Conservation (phyloP, 192 early-diverging fungal species). For the Funneliformis geosporum region DNA sequence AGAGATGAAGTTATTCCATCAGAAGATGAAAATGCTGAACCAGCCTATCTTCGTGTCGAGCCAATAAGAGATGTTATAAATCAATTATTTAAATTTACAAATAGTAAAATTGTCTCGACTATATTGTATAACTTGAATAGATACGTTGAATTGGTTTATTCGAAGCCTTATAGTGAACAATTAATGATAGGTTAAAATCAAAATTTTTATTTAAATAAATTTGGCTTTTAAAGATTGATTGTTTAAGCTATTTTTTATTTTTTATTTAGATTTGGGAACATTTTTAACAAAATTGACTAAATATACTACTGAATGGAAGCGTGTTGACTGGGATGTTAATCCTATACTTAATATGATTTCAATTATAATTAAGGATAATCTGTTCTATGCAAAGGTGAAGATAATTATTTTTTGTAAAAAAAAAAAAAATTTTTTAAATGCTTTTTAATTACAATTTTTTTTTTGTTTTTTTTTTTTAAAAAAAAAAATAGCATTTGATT, state of each 20-base stretch:
- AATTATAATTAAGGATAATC: slow-evolving; percentile 43
- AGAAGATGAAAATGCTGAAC: slow-evolving; percentile 36
- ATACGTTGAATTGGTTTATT: slow-evolving; percentile 57
- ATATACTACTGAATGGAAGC: slow-evolving; percentile 48
- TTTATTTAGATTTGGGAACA: slow-evolving; percentile 36
- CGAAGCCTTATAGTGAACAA: slow-evolving; percentile 46
- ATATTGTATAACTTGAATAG: slow-evolving; percentile 53
- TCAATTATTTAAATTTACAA: slow-evolving; percentile 35
- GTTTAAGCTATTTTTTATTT: not conserved
- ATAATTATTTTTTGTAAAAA: not conserved
- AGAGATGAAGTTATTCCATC: slow-evolving; percentile 51
- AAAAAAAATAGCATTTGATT: slow-evolving; percentile 36
- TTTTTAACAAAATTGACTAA: slow-evolving; percentile 47
- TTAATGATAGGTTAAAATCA: slow-evolving; percentile 41
- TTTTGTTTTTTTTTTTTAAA: no score
- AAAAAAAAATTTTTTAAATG: not conserved
- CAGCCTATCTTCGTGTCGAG: slow-evolving; percentile 53
- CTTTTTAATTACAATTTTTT: not conserved
- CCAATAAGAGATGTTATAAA: slow-evolving; percentile 61
- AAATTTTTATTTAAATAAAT: not conserved
- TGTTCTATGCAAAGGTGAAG: slow-evolving; percentile 39
- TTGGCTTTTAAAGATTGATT: not conserved
- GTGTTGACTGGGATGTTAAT: slow-evolving; percentile 50
- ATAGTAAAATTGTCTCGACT: slow-evolving; percentile 47
- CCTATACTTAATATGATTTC: slow-evolving; percentile 48